Percentiles rank a stretch among this genome's conserved stretches.
phyloP scores from a whole-genome alignment of 2,329 filamentous ascomycete genomes.

The Sporothrix inflata region DNA sequence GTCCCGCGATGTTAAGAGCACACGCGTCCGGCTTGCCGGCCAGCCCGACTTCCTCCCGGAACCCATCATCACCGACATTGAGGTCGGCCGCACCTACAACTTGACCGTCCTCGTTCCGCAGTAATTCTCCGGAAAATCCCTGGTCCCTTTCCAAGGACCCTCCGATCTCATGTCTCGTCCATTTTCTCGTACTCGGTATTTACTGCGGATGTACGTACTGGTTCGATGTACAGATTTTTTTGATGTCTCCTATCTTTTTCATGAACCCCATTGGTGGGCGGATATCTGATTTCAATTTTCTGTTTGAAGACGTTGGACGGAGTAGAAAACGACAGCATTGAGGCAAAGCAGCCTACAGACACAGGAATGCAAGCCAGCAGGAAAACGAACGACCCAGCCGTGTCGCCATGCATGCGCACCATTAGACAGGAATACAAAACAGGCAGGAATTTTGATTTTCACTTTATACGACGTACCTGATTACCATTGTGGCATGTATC shows the following conservation, averaged over 20 bases:
- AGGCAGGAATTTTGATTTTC: constrained; percentile 6
- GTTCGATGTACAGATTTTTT: too few relatives aligned
- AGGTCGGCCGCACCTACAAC: constrained; percentile 50
- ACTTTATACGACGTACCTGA: too few relatives aligned
- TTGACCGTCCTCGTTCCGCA: constrained; percentile 44
- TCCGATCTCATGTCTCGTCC: neutral
- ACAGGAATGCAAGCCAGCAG: neutral
- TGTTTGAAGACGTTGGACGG: neutral
- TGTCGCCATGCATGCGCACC: neutral
- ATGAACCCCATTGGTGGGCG: neutral
- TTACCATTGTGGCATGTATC: too few relatives aligned
- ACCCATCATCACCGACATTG: constrained; percentile 47
- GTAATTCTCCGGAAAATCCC: neutral
- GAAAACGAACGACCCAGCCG: constrained; percentile 3
- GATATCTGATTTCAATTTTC: neutral
- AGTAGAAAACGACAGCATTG: neutral
- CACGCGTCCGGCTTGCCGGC: constrained; percentile 48
- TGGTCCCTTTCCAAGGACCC: neutral
- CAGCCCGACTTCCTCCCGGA: constrained; percentile 46
- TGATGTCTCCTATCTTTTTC: neutral
- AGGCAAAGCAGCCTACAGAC: neutral
- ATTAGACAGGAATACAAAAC: neutral
- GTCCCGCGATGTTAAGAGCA: constrained; percentile 43
- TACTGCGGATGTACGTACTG: too few relatives aligned
- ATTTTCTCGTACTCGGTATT: neutral